A percentile compares a stretch with the other conserved stretches of the same genome.
phyloP scores from a whole-genome alignment of 2,329 filamentous ascomycete genomes.

The Sporothrix humicola region DNA sequence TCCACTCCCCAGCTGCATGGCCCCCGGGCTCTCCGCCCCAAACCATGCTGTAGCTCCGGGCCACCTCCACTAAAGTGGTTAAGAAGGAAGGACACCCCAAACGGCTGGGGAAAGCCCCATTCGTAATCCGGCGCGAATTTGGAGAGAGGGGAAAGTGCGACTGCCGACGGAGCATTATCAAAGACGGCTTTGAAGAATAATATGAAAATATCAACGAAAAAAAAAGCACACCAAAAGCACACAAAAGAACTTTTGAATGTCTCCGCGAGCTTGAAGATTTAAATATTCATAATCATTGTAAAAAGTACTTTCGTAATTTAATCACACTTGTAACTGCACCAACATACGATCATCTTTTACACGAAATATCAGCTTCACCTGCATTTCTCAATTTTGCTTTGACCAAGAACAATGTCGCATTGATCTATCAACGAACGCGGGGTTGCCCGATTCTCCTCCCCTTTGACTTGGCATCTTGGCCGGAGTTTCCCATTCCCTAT shows the following conservation, averaged over 20 bases:
- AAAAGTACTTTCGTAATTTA: background rate
- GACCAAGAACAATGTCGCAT: background rate
- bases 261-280: background rate
- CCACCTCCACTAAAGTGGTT: slow-evolving; percentile 7
- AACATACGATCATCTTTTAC: background rate
- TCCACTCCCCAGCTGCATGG: slow-evolving; percentile 5
- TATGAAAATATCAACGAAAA: background rate
- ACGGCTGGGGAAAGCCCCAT: slow-evolving; percentile 24
- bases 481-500: background rate
- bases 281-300: background rate
- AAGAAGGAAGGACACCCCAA: background rate
- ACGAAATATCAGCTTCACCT: background rate
- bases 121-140: slow-evolving; percentile 6
- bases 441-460: background rate
- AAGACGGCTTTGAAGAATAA: slow-evolving; percentile 1
- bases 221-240: background rate
- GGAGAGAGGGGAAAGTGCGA: slow-evolving; percentile 11
- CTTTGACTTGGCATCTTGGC: background rate
- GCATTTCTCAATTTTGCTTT: slow-evolving; percentile 6
- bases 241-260: background rate
- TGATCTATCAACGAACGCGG: background rate
- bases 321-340: background rate
- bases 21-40: slow-evolving; percentile 23
- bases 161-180: slow-evolving; percentile 10
- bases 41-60: slow-evolving; percentile 16